Evolutionary conservation across 768 basidiomycete genomes (phyloP), one percentile per base, ranked within the genome.

Genomic region (Boletus rubropictus): DNA sequence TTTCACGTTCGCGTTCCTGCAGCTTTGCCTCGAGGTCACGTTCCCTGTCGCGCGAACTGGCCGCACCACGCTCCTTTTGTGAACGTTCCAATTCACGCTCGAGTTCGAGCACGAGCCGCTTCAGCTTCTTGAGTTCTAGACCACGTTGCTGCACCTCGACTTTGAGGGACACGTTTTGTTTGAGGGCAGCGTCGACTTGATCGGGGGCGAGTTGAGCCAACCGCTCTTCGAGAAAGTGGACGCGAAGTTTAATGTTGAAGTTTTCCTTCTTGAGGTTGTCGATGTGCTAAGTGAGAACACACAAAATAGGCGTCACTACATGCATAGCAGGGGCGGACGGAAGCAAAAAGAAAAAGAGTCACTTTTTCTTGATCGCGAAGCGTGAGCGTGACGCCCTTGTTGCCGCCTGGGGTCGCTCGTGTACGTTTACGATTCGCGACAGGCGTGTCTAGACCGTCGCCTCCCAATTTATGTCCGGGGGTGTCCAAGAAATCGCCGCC

Each of bases 341-440:
- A 12, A 12, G 10, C 10, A 28, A 28, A 9, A 12, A 29, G 11
- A 5, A 33, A 48, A 22, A 38, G 31, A 21, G 3, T 55, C 46
- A 90, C 95, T 78, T 97, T 95, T 69, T 98, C 94, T 66, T 99
- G 95, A 63, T 98, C 95, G 7, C 93, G 79, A 12, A 99, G 74
- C 0, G 94, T 95, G 55, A 96, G 77, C 14, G 80, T 68, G 22
- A 60, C 69, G 10, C 64, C 64, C 27, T 68, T 73, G 15, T 61
- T 57, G 11, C 55, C 63, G 11, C 55, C 46, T 6, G 56, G 55
- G 15, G 53, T 58, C n/a, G 46, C 59, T 49, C 67, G 56, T n/a
- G 58, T 57, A 22, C 75, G 73, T 60, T 77, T 79, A 18, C 71
- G 65, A 14, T 77, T 72, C 7, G 72, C 67, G 28, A 69, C 58